Conservation (phyloP, 2,329 filamentous ascomycete genomes). For the Tolypocladium pustulatum region DNA sequence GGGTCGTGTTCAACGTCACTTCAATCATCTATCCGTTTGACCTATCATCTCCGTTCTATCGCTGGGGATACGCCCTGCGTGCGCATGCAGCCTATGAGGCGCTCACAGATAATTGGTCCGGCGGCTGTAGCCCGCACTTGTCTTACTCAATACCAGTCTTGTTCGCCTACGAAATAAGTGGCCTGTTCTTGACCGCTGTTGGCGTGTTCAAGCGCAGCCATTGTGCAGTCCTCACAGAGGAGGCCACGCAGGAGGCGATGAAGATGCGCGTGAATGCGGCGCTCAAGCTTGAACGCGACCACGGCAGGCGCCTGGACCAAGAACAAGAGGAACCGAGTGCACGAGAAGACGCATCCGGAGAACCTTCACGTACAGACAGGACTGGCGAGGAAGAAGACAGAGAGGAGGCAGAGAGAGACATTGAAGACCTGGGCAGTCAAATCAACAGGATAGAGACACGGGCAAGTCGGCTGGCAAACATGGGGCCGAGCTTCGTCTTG, state of each 20-base stretch:
- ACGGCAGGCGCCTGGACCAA: background rate
- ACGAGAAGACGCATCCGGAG: background rate
- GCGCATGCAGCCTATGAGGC: constrained; percentile 9
- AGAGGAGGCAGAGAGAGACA: background rate
- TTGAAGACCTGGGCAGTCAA: constrained; percentile 1
- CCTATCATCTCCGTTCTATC: constrained; percentile 9
- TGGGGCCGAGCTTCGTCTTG: constrained; percentile 4
- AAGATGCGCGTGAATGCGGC: constrained; percentile 3
- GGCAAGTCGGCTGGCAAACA: constrained; percentile 2
- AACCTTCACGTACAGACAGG: background rate
- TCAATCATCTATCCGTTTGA: constrained; percentile 9
- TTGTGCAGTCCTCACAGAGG: constrained; percentile 6
- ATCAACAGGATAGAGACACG: constrained; percentile 6
- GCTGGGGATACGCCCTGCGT: constrained; percentile 7
- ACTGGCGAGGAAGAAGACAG: background rate
- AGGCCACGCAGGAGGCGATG: constrained; percentile 6
- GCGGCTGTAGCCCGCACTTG: constrained; percentile 11
- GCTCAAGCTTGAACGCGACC: constrained; percentile 3
- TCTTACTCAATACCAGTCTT: constrained; percentile 9
- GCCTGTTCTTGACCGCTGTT: constrained; percentile 4
- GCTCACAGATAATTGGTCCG: constrained; percentile 9
- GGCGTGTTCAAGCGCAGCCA: constrained; percentile 8
- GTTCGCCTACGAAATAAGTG: constrained; percentile 8
- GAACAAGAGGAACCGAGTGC: background rate
- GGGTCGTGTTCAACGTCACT: constrained; percentile 10